phyloP scores from a whole-genome alignment of 148 eudicot genomes.

The Heliosperma pusillum region DNA sequence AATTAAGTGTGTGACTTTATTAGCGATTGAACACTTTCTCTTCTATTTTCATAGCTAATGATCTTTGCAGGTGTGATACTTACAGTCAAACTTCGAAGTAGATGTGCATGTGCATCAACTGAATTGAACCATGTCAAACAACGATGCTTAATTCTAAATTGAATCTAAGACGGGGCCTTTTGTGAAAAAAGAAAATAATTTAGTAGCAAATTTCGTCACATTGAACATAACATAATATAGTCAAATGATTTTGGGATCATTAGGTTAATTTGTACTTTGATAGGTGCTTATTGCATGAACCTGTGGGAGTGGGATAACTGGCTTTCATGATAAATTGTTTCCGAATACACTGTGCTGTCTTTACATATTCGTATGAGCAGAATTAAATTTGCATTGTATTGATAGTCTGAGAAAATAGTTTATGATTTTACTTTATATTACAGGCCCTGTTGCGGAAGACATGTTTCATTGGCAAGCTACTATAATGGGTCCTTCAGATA shows the following conservation, averaged over 20 bases:
- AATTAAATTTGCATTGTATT: no score
- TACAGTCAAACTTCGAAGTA: background rate
- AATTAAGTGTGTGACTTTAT: background rate
- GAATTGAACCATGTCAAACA: conserved; percentile 2
- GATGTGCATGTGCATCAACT: background rate
- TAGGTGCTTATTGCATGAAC: background rate
- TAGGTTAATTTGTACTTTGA: background rate
- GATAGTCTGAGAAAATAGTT: background rate
- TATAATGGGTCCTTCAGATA: conserved; percentile 12
- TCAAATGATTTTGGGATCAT: background rate
- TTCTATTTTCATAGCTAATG: background rate
- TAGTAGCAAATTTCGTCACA: background rate
- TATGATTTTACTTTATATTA: background rate
- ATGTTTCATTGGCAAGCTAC: conserved; percentile 15
- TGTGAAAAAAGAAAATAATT: background rate
- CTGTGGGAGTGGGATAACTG: background rate
- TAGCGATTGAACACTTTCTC: background rate
- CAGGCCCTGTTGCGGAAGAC: conserved; percentile 7
- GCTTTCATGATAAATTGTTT: background rate
- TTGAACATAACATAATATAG: no score
- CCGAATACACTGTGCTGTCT: background rate
- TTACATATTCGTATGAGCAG: background rate
- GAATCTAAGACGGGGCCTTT: background rate
- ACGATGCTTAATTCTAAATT: background rate
- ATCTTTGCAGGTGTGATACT: background rate